These are phyloP conservation scores for Penicillium brevicompactum DNA, from an alignment of 2,329 filamentous ascomycete genomes.

Conservation along the genomic window DNA sequence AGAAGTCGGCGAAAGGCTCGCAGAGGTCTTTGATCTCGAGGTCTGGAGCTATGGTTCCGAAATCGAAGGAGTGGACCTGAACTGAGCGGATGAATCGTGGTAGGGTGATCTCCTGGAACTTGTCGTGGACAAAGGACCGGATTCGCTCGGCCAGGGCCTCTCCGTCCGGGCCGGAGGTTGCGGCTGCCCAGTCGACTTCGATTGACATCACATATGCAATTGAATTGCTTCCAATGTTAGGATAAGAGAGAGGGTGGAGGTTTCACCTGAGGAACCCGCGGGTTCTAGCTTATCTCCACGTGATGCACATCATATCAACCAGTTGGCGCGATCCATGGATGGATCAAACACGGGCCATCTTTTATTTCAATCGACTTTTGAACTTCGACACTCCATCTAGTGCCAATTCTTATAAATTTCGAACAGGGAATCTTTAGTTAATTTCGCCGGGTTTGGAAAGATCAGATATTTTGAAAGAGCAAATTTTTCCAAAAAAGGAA, in stretches of 20 bases:
- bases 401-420: too few species aligned
- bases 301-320: not conserved
- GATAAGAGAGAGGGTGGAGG: conserved; percentile 4
- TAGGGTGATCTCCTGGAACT: conserved; percentile 88
- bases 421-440: too few species aligned
- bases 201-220: conserved; percentile 74
- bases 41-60: conserved; percentile 78
- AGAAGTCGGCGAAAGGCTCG: conserved; percentile 93
- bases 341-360: conserved; percentile 18
- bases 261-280: conserved; percentile 10
- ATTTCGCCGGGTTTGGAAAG: too few species aligned
- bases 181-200: conserved; percentile 92
- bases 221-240: conserved; percentile 5
- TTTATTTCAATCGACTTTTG: not conserved
- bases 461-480: too few species aligned
- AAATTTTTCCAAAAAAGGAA: too few species aligned
- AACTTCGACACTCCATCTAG: too few species aligned
- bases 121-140: conserved; percentile 90
- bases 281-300: conserved; percentile 10
- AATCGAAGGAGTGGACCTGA: conserved; percentile 90
- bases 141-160: conserved; percentile 81
- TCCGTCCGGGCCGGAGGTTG: conserved; percentile 88
- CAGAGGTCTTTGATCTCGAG: conserved; percentile 96
- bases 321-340: not conserved
- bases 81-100: conserved; percentile 97